Base-by-base conservation (phyloP, 2,329 filamentous ascomycete genomes). In the Leptodontidium sp. region DNA sequence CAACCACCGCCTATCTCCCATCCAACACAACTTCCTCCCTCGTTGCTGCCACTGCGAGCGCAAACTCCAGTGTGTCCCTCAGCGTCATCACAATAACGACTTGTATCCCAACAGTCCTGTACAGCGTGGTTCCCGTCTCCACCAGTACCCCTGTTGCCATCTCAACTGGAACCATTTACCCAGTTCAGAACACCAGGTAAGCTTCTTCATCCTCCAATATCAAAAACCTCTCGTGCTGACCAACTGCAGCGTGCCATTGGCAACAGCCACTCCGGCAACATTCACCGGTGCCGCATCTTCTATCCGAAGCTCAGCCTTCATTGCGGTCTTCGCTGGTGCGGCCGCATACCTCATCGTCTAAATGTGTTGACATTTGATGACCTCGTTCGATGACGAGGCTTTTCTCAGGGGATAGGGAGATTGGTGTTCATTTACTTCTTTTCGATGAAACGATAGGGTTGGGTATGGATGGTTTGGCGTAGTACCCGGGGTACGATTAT, bases 61-160 rank as follows among this genome's bases (percentile, higher is more conserved):
- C 67, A 49, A 64, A 24, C 21, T 55, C 45, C 24, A 55, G n/a
- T 0, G 35, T 40, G 17, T 59, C 66, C 9, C 29, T 65, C 49
- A 65, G 55, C 38, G 67, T 68, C 15, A 38, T 68, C n/a, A 58
- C 67, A 3, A 65, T 65, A 57, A 61, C 67, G 14, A 68, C 35
- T 14, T 68, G 62, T 26, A 43, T 63, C 12, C 64, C 67, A 24
- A 66, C 67, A 8, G 64, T 66, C 26, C 3, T 64, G 5, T 66
- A 66, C 59, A 66, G 58, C 35, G 52, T 61, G n/a, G 38, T 64
- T 4, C 64, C 67, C 1, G 32, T 66, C 7, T 21, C 63, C 4
- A 52, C 66, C 12, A 50, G 49, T 9, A 47, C 35, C 15, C 14
- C 35, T 1, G 12, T 24, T 45, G 35, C 26, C 6, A 43, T 26